Evolutionary conservation across 352 stramenopile species (phyloP).

Genomic region (Globisporangium camurandrum): DNA sequence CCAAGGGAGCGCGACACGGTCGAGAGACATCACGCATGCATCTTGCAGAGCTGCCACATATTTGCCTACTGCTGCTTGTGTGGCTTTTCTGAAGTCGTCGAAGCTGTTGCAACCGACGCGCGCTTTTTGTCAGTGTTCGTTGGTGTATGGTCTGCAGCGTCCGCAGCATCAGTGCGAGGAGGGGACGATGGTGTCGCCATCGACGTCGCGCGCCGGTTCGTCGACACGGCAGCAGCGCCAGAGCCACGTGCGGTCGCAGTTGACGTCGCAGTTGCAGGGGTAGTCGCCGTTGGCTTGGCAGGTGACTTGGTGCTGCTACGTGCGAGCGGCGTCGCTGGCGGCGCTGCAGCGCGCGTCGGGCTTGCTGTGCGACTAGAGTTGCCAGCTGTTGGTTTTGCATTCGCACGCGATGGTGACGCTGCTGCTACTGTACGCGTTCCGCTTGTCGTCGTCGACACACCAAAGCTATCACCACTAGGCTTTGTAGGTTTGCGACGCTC

Average conservation of each 20-base stretch:
- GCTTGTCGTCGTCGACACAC: background rate
- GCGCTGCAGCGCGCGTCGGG: slow-evolving; percentile 6
- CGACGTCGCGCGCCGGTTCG: slow-evolving; percentile 7
- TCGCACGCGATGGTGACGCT: slow-evolving; percentile 1
- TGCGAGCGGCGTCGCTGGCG: background rate
- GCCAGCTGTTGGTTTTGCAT: slow-evolving; percentile 4
- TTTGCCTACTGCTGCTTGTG: too few relatives aligned
- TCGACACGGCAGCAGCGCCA: slow-evolving; percentile 1
- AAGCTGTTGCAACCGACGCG: too few relatives aligned
- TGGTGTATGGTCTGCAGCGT: too few relatives aligned
- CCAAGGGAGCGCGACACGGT: too few relatives aligned
- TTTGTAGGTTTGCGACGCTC: slow-evolving; percentile 57
- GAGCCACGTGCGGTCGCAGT: slow-evolving; percentile 7
- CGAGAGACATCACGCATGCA: too few relatives aligned
- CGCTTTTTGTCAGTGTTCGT: too few relatives aligned
- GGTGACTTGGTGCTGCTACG: slow-evolving; percentile 2
- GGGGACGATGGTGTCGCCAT: background rate
- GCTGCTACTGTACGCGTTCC: background rate
- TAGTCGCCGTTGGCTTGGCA: slow-evolving; percentile 3
- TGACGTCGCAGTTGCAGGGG: too few relatives aligned
- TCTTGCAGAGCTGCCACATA: too few relatives aligned
- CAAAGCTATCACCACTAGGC: slow-evolving; percentile 6
- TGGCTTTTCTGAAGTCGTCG: too few relatives aligned
- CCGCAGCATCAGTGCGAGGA: too few relatives aligned
- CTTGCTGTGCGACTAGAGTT: background rate